Percentiles rank a stretch among this genome's conserved stretches.
Conservation (phyloP, 495 filamentous ascomycete species). For the Daldinia vernicosa region DNA sequence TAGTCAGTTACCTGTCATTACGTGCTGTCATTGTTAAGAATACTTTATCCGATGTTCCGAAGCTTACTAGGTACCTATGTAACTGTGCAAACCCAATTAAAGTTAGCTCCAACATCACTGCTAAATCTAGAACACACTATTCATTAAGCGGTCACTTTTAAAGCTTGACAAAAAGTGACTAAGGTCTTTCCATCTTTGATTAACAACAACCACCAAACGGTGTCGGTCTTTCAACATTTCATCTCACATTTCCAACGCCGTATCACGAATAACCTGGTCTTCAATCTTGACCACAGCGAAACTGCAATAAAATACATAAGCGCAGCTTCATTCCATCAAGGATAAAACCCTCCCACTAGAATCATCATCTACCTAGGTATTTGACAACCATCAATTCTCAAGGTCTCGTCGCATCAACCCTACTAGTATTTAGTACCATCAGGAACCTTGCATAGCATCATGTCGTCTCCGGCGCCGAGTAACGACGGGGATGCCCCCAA, state of each 20-base stretch:
- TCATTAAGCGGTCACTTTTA: not conserved
- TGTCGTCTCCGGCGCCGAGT: constrained; percentile 71
- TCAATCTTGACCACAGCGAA: not conserved
- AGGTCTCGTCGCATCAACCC: not conserved
- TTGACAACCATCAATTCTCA: not conserved
- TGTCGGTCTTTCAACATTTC: not conserved
- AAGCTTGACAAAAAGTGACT: not conserved
- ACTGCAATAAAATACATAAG: not conserved
- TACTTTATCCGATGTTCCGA: constrained; percentile 1
- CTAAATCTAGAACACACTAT: constrained; percentile 13
- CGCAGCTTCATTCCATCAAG: not conserved
- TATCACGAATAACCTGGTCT: not conserved
- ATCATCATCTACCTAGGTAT: not conserved
- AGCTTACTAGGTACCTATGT: not conserved
- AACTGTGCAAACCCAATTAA: not conserved
- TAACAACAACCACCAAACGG: not conserved
- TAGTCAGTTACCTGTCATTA: too few relatives aligned
- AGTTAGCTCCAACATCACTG: not conserved
- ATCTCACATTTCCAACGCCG: not conserved
- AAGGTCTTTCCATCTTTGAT: constrained; percentile 1
- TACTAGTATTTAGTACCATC: not conserved
- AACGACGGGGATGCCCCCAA: constrained; percentile 60
- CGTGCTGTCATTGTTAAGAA: not conserved
- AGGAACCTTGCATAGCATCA: constrained; percentile 33
- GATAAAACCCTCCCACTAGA: not conserved